Conservation (phyloP, 2,329 filamentous ascomycete species). For the Reticulascus tulasneorum region DNA sequence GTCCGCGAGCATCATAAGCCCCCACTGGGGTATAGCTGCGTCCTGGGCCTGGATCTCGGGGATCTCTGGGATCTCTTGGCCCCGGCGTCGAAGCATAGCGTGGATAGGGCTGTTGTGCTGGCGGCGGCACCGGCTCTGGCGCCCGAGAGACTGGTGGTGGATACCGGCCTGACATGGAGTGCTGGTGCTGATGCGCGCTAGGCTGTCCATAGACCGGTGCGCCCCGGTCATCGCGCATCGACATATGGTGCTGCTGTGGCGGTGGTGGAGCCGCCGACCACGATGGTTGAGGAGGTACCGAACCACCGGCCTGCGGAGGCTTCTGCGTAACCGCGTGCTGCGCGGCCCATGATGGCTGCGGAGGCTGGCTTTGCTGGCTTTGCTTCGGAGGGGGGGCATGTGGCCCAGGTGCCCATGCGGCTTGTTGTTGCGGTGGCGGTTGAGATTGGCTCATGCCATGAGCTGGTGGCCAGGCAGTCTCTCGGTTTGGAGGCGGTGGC, state of each 20-base stretch:
- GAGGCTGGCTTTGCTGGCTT: slow-evolving; percentile 17
- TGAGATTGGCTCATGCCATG: slow-evolving; percentile 19
- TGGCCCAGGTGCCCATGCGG: slow-evolving; percentile 28
- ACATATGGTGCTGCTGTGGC: slow-evolving; percentile 13
- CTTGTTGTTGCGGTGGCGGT: slow-evolving; percentile 23
- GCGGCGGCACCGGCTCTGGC: slow-evolving; percentile 37
- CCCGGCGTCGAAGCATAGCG: slow-evolving; percentile 41
- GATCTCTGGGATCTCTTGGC: slow-evolving; percentile 32
- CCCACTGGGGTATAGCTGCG: slow-evolving; percentile 43
- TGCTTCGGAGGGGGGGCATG: slow-evolving; percentile 28
- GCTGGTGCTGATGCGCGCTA: slow-evolving; percentile 23
- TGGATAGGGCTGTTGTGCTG: slow-evolving; percentile 32
- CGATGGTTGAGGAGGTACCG: slow-evolving; percentile 28
- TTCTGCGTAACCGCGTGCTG: slow-evolving; percentile 33
- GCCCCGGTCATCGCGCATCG: slow-evolving; percentile 34
- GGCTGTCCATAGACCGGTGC: slow-evolving; percentile 27
- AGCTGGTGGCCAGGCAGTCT: slow-evolving; percentile 29
- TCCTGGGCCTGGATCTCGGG: slow-evolving; percentile 38
- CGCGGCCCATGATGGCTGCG: slow-evolving; percentile 29
- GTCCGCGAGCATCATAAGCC: slow-evolving; percentile 36
- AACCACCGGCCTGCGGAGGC: slow-evolving; percentile 26
- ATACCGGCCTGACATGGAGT: slow-evolving; percentile 34
- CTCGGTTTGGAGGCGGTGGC: slow-evolving; percentile 29
- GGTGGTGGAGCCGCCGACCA: slow-evolving; percentile 21
- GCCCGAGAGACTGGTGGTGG: slow-evolving; percentile 33